These are phyloP conservation scores for Fomitopsis schrenkii DNA, from an alignment of 1,284 basidiomycete species.

Conservation along the genomic window DNA sequence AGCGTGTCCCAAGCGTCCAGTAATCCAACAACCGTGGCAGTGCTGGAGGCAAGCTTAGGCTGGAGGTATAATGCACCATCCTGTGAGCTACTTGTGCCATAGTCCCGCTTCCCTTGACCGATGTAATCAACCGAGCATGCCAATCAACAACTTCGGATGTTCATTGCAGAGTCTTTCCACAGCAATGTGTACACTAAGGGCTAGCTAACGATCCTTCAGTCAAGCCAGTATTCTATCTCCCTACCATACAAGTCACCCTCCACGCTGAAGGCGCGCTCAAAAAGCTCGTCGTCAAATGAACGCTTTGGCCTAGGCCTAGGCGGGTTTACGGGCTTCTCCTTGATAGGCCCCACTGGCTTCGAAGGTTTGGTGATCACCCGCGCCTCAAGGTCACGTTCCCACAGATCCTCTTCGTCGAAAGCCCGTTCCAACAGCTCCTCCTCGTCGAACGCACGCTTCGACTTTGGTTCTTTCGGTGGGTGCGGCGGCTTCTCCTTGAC, in stretches of 20 bases:
- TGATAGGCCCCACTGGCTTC: background rate
- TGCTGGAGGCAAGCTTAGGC: no score
- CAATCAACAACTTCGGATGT: no score
- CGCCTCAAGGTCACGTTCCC: background rate
- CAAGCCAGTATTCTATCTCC: background rate
- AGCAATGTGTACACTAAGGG: background rate
- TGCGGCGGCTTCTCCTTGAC: background rate
- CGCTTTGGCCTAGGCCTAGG: background rate
- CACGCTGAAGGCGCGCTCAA: background rate
- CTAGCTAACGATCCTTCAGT: background rate
- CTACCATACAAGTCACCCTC: background rate
- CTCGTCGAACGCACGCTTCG: background rate
- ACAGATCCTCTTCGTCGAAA: background rate
- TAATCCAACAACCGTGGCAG: no score
- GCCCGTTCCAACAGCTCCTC: background rate
- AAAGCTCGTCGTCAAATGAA: background rate
- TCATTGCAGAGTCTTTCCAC: background rate
- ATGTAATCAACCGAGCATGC: no score
- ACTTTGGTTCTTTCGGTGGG: background rate
- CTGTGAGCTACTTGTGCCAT: no score
- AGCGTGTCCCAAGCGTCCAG: no score
- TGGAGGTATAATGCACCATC: no score
- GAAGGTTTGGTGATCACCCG: background rate
- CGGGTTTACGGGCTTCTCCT: background rate
- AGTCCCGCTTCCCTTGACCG: no score